A percentile compares a stretch with the other conserved stretches of the same genome.
Conservation (phyloP, 1,284 basidiomycete genomes). For the Sphaerobolus stellatus region DNA sequence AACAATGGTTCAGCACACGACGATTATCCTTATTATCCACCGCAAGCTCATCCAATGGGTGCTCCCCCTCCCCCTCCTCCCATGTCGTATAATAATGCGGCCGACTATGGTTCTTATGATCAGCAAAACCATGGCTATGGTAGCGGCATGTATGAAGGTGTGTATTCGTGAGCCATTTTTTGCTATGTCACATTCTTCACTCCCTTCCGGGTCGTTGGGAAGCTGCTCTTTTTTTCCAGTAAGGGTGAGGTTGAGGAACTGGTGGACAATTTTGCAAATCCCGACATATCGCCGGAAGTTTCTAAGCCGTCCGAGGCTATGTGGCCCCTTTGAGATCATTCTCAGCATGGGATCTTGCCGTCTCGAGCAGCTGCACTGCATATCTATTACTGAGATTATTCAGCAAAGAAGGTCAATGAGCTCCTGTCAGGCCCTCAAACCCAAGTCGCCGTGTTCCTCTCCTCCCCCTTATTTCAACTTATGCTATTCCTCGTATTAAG, state of each 20-base stretch:
- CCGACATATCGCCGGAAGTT: too few relatives aligned
- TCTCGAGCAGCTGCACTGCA: too few relatives aligned
- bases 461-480: slow-evolving; percentile 14
- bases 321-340: too few relatives aligned
- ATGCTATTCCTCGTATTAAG: too few relatives aligned
- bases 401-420: slow-evolving; percentile 1
- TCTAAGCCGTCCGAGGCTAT: too few relatives aligned
- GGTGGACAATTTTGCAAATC: neutral
- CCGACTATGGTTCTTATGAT: slow-evolving; percentile 5
- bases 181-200: too few relatives aligned
- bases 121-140: slow-evolving; percentile 9
- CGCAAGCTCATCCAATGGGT: slow-evolving; percentile 14
- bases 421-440: neutral
- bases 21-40: slow-evolving; percentile 38
- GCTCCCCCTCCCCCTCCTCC: neutral
- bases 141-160: slow-evolving; percentile 15
- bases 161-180: slow-evolving; percentile 12
- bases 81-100: slow-evolving; percentile 10
- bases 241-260: slow-evolving; percentile 14
- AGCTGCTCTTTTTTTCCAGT: neutral
- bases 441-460: slow-evolving; percentile 7
- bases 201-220: neutral
- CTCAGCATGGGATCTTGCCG: too few relatives aligned
- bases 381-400: too few relatives aligned
- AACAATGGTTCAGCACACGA: slow-evolving; percentile 65